A percentile compares a stretch with the other conserved stretches of the same genome.
Conservation (phyloP, 768 basidiomycete genomes). For the Clavaria fumosa region DNA sequence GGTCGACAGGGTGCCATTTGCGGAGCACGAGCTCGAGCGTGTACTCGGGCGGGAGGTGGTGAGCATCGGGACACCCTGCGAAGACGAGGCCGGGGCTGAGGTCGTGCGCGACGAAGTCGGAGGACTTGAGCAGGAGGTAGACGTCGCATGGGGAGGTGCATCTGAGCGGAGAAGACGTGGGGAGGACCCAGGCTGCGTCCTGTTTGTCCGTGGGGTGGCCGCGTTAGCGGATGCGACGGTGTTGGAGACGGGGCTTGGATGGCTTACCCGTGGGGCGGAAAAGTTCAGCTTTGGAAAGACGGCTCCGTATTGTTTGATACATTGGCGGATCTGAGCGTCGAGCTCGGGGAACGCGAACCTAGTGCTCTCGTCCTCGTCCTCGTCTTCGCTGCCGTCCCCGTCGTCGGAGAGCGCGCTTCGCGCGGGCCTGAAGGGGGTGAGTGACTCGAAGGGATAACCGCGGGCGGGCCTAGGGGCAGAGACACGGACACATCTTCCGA, state of each 20-base stretch:
- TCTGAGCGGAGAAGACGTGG: constrained; percentile 68
- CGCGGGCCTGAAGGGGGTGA: constrained; percentile 24
- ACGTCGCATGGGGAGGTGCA: constrained; percentile 83
- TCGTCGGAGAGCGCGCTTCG: constrained; percentile 48
- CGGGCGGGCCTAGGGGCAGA: neutral
- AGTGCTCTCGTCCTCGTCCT: constrained; percentile 17
- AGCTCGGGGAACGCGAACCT: constrained; percentile 66
- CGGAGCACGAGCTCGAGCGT: constrained; percentile 73
- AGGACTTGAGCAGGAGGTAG: constrained; percentile 84
- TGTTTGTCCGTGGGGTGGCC: constrained; percentile 15
- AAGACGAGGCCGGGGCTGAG: constrained; percentile 47
- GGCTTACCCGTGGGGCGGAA: constrained; percentile 70
- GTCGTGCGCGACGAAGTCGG: constrained; percentile 79
- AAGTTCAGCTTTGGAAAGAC: constrained; percentile 97
- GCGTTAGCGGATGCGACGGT: neutral
- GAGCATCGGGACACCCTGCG: constrained; percentile 33
- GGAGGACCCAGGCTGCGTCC: constrained; percentile 89
- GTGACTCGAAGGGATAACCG: neutral
- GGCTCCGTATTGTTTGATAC: constrained; percentile 54
- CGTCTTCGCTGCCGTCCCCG: constrained; percentile 28
- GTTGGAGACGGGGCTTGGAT: neutral
- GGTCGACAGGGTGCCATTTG: constrained; percentile 82
- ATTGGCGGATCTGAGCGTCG: constrained; percentile 53
- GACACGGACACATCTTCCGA: constrained; percentile 56
- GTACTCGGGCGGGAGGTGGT: constrained; percentile 21